Evolutionary conservation across 139 green algal genomes (phyloP).

Genomic region (Coelastrella sp.): DNA sequence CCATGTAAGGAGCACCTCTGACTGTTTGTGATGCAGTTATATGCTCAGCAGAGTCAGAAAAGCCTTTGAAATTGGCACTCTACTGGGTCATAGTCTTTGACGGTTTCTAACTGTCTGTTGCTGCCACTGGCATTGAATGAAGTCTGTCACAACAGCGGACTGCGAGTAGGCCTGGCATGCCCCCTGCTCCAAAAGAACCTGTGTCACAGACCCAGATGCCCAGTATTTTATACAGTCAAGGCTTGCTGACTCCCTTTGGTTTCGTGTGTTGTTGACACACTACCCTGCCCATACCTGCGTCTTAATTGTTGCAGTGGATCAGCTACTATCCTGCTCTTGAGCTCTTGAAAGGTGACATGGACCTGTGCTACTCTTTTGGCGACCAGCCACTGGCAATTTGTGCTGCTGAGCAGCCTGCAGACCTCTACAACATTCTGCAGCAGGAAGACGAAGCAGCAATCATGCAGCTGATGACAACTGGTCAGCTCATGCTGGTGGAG

Average conservation of each 20-base stretch:
- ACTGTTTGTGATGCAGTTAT: no score
- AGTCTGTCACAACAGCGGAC: no score
- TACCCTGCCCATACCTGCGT: not conserved
- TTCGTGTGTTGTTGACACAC: not conserved
- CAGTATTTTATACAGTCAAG: no score
- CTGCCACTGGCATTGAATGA: no score
- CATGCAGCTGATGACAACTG: not conserved
- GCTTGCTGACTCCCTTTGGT: no score
- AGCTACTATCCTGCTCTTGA: slow-evolving; percentile 40
- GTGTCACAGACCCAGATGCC: no score
- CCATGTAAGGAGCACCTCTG: not conserved
- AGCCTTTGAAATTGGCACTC: no score
- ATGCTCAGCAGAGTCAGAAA: no score
- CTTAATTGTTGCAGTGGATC: slow-evolving; percentile 1
- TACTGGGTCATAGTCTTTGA: no score
- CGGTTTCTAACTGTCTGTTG: no score
- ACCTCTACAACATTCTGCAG: not conserved
- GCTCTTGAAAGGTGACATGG: slow-evolving; percentile 35
- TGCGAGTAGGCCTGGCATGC: no score
- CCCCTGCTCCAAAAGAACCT: no score
- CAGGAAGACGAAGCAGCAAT: not conserved
- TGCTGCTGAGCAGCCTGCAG: not conserved
- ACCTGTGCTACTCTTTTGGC: slow-evolving; percentile 27
- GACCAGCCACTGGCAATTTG: not conserved
- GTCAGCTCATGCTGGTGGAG: not conserved